Evolutionary conservation across 169 alveolate genomes (phyloP).

Genomic region (Plasmodium relictum): DNA sequence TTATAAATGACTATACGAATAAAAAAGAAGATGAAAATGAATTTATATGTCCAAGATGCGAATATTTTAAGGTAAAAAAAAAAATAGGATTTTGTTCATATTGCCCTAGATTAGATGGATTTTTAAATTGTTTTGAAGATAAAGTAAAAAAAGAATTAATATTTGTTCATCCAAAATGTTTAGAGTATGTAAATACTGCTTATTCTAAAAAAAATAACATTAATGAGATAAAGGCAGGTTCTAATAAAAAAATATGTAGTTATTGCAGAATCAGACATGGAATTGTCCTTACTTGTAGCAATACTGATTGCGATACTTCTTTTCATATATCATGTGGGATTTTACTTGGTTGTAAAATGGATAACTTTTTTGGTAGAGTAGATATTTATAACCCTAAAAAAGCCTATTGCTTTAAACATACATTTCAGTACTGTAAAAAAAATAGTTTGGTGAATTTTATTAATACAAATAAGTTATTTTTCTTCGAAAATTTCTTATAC

Average conservation of each 20-base stretch:
- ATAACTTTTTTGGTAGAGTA: slow-evolving; percentile 73
- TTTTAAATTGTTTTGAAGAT: slow-evolving; percentile 75
- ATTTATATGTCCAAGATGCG: slow-evolving; percentile 72
- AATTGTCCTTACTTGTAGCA: slow-evolving; percentile 71
- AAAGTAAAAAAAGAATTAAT: slow-evolving; percentile 62
- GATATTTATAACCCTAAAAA: slow-evolving; percentile 76
- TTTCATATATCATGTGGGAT: slow-evolving; percentile 76
- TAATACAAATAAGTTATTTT: slow-evolving; percentile 66
- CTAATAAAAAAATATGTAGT: slow-evolving; percentile 64
- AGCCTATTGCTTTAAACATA: slow-evolving; percentile 73
- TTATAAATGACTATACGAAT: not conserved
- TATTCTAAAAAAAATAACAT: slow-evolving; percentile 52
- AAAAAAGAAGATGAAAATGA: slow-evolving; percentile 28
- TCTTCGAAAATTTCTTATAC: slow-evolving; percentile 52
- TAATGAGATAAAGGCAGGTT: slow-evolving; percentile 41
- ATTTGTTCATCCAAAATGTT: slow-evolving; percentile 75
- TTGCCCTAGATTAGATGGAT: slow-evolving; percentile 77
- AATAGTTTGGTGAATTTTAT: slow-evolving; percentile 46
- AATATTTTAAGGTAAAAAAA: slow-evolving; percentile 58
- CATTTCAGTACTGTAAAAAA: slow-evolving; percentile 64
- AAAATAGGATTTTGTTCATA: slow-evolving; percentile 61
- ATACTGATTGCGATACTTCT: slow-evolving; percentile 67
- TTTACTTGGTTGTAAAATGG: slow-evolving; percentile 72
- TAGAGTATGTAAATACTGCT: slow-evolving; percentile 72
- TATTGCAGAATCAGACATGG: slow-evolving; percentile 75